Conservation (phyloP, 352 stramenopile genomes). For the Paralagenidium karlingii region DNA sequence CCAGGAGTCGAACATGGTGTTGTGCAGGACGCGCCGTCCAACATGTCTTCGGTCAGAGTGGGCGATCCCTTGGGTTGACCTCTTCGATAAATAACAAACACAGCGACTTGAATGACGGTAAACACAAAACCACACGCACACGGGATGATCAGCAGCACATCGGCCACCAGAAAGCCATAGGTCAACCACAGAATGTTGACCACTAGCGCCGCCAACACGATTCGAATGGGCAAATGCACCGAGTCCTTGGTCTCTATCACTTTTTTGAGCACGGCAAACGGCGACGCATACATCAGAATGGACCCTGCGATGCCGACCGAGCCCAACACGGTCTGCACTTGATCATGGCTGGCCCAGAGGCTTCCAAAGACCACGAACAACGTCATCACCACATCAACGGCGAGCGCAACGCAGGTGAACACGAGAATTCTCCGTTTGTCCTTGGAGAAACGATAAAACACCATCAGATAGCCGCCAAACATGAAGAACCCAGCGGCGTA, state of each 20-base stretch:
- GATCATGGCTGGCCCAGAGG: neutral
- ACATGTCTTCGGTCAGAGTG: too few relatives aligned
- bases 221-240: slow-evolving; percentile 20
- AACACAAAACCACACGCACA: slow-evolving; percentile 50
- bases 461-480: slow-evolving; percentile 27
- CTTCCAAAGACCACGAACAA: slow-evolving; percentile 1
- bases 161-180: slow-evolving; percentile 30
- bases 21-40: too few relatives aligned
- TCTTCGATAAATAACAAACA: slow-evolving; percentile 19
- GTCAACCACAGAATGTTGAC: slow-evolving; percentile 37
- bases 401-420: neutral
- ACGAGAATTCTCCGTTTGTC: neutral
- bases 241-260: slow-evolving; percentile 34
- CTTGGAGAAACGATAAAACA: slow-evolving; percentile 6
- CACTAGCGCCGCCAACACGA: slow-evolving; percentile 33
- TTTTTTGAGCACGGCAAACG: slow-evolving; percentile 27
- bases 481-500: slow-evolving; percentile 29
- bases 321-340: slow-evolving; percentile 27
- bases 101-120: slow-evolving; percentile 29
- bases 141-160: slow-evolving; percentile 44
- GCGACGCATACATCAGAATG: slow-evolving; percentile 49
- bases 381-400: neutral
- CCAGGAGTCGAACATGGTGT: too few relatives aligned
- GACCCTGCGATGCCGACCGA: slow-evolving; percentile 38
- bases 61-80: too few relatives aligned